A percentile compares a stretch with the other conserved stretches of the same genome.
Conservation (phyloP, 2,329 filamentous ascomycete species). For the Apiospora malaysiana region DNA sequence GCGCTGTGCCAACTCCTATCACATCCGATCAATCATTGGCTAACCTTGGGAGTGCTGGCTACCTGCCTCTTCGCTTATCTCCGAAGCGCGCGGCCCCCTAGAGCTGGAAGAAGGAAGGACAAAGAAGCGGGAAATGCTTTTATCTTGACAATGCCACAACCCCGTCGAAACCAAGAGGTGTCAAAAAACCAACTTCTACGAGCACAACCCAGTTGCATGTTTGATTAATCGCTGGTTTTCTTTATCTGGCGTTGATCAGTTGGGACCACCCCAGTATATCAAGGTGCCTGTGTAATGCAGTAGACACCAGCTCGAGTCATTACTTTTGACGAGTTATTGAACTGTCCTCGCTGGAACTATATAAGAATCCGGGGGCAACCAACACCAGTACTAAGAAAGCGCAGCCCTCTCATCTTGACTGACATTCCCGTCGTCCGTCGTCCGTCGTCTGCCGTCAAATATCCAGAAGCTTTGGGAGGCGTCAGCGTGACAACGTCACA, state of each 20-base stretch:
- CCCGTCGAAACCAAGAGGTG: neutral
- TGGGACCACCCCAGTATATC: neutral
- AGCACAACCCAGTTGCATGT: neutral
- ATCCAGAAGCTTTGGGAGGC: constrained; percentile 4
- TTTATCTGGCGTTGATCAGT: neutral
- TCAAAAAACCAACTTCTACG: neutral
- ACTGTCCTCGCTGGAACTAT: neutral
- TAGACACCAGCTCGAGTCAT: neutral
- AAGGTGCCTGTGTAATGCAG: neutral
- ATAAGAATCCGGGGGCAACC: neutral
- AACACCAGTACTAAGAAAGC: neutral
- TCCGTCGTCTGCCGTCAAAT: too few relatives aligned
- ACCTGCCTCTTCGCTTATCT: neutral
- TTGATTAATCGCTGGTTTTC: neutral
- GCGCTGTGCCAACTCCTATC: neutral
- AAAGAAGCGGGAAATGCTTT: neutral
- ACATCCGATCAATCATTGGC: neutral
- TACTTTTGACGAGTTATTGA: neutral
- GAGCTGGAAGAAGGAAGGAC: neutral
- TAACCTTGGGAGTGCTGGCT: too few relatives aligned
- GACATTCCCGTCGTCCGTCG: neutral
- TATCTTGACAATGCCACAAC: constrained; percentile 5
- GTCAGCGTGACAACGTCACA: neutral
- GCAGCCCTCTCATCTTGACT: neutral
- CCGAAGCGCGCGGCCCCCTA: neutral